These are phyloP conservation scores for Solanum chaucha DNA, from an alignment of 257 asterid genomes.

Conservation along the genomic window DNA sequence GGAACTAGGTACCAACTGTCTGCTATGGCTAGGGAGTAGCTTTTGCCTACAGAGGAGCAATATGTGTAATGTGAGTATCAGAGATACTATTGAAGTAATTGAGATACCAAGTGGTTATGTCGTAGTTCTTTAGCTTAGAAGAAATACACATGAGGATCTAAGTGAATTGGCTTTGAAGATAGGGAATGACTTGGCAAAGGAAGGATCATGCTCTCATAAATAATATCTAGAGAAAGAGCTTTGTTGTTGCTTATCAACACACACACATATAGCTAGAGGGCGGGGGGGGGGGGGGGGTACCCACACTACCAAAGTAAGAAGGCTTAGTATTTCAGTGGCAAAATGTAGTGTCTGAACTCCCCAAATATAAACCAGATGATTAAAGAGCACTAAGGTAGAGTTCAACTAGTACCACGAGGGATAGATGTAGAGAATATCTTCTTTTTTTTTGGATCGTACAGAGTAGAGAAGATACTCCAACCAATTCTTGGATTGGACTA, in stretches of 20 bases:
- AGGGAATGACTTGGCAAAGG: background rate
- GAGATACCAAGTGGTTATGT: background rate
- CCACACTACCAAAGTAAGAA: background rate
- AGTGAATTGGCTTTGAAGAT: background rate
- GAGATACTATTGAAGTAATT: background rate
- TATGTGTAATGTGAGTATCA: background rate
- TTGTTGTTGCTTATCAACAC: background rate
- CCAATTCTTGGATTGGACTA: background rate
- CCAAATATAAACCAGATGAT: background rate
- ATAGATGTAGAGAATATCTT: background rate
- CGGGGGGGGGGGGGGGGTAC: background rate
- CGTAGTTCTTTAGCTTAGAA: background rate
- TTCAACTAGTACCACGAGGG: background rate
- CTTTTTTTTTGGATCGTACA: background rate
- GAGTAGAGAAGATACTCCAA: background rate
- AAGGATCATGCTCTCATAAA: background rate
- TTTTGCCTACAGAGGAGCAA: background rate
- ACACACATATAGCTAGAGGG: background rate
- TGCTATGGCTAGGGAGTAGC: background rate
- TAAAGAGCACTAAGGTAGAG: background rate
- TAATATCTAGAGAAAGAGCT: background rate
- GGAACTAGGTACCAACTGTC: background rate
- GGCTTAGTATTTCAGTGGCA: background rate
- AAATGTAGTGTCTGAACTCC: background rate
- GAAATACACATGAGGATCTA: background rate